A percentile compares a stretch with the other conserved stretches of the same genome.
Evolutionary conservation across 805 yeast species (phyloP).

Genomic region (Zygoascus biomembranicola): DNA sequence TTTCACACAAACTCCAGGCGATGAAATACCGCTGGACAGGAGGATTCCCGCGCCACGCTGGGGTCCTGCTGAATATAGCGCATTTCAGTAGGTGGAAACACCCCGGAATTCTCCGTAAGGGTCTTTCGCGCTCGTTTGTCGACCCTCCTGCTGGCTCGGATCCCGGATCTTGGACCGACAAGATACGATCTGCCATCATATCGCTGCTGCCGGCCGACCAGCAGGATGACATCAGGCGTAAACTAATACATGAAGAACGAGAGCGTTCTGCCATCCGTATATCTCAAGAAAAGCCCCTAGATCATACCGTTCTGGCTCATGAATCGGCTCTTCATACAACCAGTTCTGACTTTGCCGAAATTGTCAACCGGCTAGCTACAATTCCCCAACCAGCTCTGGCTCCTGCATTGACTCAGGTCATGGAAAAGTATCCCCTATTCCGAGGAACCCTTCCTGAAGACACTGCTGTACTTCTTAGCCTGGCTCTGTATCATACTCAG

Average conservation of each 20-base stretch:
- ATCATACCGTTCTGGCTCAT: not conserved
- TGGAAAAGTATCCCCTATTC: not conserved
- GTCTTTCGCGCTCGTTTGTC: not conserved
- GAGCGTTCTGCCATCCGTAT: not conserved
- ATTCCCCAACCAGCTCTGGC: not conserved
- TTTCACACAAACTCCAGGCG: not conserved
- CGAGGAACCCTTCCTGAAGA: constrained; percentile 1
- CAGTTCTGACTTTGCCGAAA: not conserved
- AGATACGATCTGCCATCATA: constrained; percentile 1
- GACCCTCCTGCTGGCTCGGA: not conserved
- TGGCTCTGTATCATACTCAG: constrained; percentile 4
- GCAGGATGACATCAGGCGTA: not conserved
- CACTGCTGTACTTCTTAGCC: constrained; percentile 3
- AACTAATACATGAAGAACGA: not conserved
- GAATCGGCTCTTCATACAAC: not conserved
- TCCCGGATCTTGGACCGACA: not conserved
- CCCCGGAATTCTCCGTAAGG: not conserved
- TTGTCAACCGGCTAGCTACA: not conserved
- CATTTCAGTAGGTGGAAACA: not conserved
- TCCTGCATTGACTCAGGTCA: not conserved
- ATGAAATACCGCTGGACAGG: not conserved
- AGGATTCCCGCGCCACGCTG: not conserved
- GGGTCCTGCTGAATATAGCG: not conserved
- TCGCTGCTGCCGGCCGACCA: constrained; percentile 2
- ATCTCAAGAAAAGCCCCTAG: not conserved